These are phyloP conservation scores for Arthroderma sp. DNA, from an alignment of 2,329 filamentous ascomycete genomes.

Conservation along the genomic window DNA sequence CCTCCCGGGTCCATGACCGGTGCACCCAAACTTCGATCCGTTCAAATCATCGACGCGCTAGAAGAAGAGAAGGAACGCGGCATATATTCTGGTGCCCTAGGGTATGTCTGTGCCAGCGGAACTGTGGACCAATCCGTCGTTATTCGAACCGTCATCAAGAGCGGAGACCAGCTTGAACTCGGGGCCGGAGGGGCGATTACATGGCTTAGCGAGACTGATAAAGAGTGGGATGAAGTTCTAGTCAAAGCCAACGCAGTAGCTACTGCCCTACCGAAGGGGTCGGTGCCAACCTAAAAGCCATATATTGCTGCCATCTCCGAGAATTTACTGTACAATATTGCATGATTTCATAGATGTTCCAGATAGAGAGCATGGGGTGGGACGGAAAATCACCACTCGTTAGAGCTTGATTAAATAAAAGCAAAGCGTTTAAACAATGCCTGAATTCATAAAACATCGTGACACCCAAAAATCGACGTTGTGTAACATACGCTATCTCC, in stretches of 20 bases:
- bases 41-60: conserved; percentile 61
- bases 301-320: too few species aligned
- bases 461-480: too few species aligned
- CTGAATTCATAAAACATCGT: too few species aligned
- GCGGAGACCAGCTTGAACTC: conserved; percentile 34
- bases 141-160: conserved; percentile 62
- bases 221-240: conserved; percentile 85
- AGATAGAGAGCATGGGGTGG: too few species aligned
- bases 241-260: conserved; percentile 47
- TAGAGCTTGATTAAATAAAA: too few species aligned
- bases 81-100: conserved; percentile 77
- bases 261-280: conserved; percentile 14
- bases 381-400: too few species aligned
- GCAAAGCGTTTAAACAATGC: too few species aligned
- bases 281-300: too few species aligned
- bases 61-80: conserved; percentile 50
- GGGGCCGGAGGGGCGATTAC: conserved; percentile 88
- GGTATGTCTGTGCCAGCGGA: conserved; percentile 77
- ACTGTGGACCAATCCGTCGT: conserved; percentile 83
- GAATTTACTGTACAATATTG: too few species aligned
- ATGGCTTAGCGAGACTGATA: conserved; percentile 62
- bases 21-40: conserved; percentile 84
- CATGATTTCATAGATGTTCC: too few species aligned
- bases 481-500: too few species aligned
- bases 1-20: conserved; percentile 95